A percentile compares a stretch with the other conserved stretches of the same genome.
These are phyloP conservation scores for Pythium myriotylum DNA, from an alignment of 352 stramenopile species.

Conservation along the genomic window DNA sequence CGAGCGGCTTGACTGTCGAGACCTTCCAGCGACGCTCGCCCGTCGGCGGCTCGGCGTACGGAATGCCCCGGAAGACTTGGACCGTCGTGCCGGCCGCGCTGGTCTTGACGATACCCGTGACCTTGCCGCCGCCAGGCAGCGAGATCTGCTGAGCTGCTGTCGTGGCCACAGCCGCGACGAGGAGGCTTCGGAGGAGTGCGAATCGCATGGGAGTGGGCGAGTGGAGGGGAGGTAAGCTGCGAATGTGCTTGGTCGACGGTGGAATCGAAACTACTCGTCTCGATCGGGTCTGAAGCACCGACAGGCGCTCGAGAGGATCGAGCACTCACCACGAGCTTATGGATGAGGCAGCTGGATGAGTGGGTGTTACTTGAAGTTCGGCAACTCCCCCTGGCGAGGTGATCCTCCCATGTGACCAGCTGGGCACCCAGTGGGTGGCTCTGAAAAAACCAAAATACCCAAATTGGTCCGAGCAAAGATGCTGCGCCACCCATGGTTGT, in stretches of 20 bases:
- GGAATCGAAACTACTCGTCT: background rate
- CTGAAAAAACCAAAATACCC: no score
- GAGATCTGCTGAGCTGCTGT: background rate
- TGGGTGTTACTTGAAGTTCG: no score
- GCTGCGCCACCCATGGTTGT: no score
- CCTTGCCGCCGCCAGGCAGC: background rate
- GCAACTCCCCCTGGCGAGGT: no score
- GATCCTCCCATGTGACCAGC: no score
- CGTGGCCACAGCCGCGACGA: background rate
- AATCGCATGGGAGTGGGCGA: background rate
- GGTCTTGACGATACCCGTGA: constrained; percentile 1
- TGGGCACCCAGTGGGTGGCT: no score
- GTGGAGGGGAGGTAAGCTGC: background rate
- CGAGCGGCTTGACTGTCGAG: constrained; percentile 1
- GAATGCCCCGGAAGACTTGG: constrained; percentile 19
- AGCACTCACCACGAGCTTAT: no score
- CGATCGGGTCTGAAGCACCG: no score
- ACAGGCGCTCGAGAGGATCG: no score
- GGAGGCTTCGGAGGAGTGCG: background rate
- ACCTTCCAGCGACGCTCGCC: constrained; percentile 7
- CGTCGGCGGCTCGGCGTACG: constrained; percentile 11
- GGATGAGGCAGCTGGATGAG: no score
- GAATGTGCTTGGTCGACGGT: background rate
- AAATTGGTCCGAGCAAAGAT: no score
- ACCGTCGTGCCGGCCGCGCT: background rate